Evolutionary conservation across 495 filamentous ascomycete genomes (phyloP).

Genomic region (Hypoxylon subgilvum): DNA sequence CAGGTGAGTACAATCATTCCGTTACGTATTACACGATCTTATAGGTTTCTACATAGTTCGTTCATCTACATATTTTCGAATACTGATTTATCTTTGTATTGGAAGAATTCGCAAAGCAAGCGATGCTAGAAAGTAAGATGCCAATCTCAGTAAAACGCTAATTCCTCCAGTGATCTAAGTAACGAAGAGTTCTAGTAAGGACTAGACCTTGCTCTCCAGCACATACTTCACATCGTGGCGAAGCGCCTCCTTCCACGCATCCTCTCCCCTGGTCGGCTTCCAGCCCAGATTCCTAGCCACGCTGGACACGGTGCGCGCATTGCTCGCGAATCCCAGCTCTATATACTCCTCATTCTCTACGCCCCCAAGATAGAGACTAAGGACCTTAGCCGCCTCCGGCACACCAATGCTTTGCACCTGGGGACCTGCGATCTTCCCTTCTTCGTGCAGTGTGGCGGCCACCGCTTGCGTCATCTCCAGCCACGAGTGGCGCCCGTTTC

Average conservation of each 20-base stretch:
- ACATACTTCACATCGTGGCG: constrained; percentile 25
- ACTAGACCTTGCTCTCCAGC: constrained; percentile 10
- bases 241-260: constrained; percentile 34
- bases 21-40: too few species aligned
- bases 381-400: constrained; percentile 43
- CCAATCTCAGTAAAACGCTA: too few species aligned
- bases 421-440: constrained; percentile 40
- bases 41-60: too few species aligned
- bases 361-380: constrained; percentile 25
- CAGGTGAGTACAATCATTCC: too few species aligned
- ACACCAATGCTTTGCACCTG: constrained; percentile 44
- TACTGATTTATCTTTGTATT: too few species aligned
- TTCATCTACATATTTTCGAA: too few species aligned
- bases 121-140: too few species aligned
- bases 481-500: constrained; percentile 50
- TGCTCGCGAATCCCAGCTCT: constrained; percentile 48
- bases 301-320: constrained; percentile 38
- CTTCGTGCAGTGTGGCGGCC: constrained; percentile 43
- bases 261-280: constrained; percentile 46
- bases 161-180: too few species aligned
- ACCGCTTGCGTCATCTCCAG: constrained; percentile 45
- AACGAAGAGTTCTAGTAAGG: too few species aligned
- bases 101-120: too few species aligned
- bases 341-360: constrained; percentile 21
- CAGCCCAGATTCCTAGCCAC: constrained; percentile 47